Evolutionary conservation across 108 stramenopile species (phyloP), one percentile per base, ranked within the genome.

Genomic region (Fragilaria crotonensis): DNA sequence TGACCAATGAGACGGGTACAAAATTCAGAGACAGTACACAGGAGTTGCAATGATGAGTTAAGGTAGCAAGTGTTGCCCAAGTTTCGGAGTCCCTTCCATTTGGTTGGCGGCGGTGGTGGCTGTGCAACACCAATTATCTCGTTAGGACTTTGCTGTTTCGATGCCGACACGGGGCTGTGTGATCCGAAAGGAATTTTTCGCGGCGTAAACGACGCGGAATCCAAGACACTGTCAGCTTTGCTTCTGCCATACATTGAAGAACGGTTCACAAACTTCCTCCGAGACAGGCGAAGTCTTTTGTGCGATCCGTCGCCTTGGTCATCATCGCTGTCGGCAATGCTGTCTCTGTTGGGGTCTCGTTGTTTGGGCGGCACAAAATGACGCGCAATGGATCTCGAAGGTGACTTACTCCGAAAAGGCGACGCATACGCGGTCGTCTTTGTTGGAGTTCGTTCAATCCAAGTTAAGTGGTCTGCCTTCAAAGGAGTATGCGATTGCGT

Each of bases 41-140:
- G 25, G 22, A 52, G 26, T 52, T 52, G 51, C 18, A 46, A 23
- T 18, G 29, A 27, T 22, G 23, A 30, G 25, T 57, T 57, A 19
- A 57, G 17, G 5, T 41, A 41, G 31, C 56, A 57, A n/a, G 56
- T 57, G 23, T 57, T 57, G 3, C 56, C 56, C 17, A 57, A 30
- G 25, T 46, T 57, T 25, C 14, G 56, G 22, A 41, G 33, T 11
- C 56, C 45, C 25, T 29, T 57, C 31, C 56, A 41, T 11, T 41
- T n/a, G n/a, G n/a, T n/a, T n/a, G n/a, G n/a, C n/a, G n/a, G n/a
- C n/a, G n/a, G n/a, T n/a, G n/a, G n/a, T n/a, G n/a, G n/a, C n/a
- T n/a, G n/a, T n/a, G n/a, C n/a, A n/a, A n/a, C n/a, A n/a, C n/a
- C n/a, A n/a, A n/a, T n/a, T n/a, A n/a, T n/a, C n/a, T n/a, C n/a